A percentile compares a stretch with the other conserved stretches of the same genome.
Evolutionary conservation across 2,329 filamentous ascomycete species (phyloP).

Genomic region (Botrytis galanthina): DNA sequence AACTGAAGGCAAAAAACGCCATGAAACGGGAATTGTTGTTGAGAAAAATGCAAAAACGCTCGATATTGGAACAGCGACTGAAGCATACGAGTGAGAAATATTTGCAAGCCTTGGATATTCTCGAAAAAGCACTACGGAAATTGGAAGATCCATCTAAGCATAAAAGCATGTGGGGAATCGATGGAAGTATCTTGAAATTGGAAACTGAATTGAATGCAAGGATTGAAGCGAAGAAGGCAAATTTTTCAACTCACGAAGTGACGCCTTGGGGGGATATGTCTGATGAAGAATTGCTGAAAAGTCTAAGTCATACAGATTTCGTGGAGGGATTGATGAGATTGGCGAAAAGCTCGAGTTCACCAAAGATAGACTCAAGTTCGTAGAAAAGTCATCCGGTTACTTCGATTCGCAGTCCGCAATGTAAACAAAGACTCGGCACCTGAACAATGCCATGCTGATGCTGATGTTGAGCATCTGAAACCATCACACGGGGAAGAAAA

Average conservation of each 20-base stretch:
- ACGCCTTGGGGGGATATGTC: not conserved
- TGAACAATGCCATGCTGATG: not conserved
- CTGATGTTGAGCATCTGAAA: not conserved
- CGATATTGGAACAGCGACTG: not conserved
- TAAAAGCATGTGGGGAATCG: accelerated
- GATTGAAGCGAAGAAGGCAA: not conserved
- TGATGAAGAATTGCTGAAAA: not conserved
- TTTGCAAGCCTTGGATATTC: not conserved
- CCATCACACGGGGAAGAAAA: not conserved
- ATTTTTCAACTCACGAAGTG: not conserved
- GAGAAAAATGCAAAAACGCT: not conserved
- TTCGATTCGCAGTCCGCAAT: not conserved
- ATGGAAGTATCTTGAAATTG: not conserved
- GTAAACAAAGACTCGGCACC: not conserved
- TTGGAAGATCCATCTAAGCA: not conserved
- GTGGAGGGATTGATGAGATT: not conserved
- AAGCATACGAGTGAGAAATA: not conserved
- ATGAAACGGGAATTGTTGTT: not conserved
- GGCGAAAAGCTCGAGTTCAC: not conserved
- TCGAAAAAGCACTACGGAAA: not conserved
- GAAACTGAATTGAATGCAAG: not conserved
- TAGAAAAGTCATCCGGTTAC: not conserved
- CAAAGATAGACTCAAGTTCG: not conserved
- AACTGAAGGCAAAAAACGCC: not conserved
- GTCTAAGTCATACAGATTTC: not conserved